Base-by-base conservation (phyloP, 2,329 filamentous ascomycete species). In the Hirsutella thompsonii region DNA sequence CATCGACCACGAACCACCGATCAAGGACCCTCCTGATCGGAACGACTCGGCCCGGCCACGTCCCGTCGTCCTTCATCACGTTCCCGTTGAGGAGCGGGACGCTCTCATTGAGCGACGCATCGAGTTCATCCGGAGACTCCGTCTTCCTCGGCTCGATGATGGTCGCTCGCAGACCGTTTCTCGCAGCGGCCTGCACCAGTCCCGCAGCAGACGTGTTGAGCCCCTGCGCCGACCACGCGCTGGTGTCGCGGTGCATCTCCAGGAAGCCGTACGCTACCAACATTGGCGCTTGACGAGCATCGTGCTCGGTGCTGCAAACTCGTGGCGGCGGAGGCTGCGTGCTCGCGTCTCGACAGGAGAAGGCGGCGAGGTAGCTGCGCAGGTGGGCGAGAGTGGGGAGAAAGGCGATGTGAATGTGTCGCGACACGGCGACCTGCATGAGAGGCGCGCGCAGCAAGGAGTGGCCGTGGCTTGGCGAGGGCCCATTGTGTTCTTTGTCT, bases 181-280 rank as follows among this genome's bases (percentile, higher is more conserved):
- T 63, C 29, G 52, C 51, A 0, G 78, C 79, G 2, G 73, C 68
- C 43, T 86, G 81, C 8, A 84, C 70, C 2, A 83, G 58, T 0
- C 66, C 61, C 2, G 82, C 70, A n/a, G 77, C 66, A 1, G 78
- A 79, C 43, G 69, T 69, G 18, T 74, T 69, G 11, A 89, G 56
- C 0, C 83, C 84, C 58, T 88, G 83, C 0, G 79, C 81, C 39
- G 81, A 87, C 74, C 82, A 88, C 44, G 84, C 80, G 46, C 77
- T 77, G 0, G 80, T 83, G 41, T 74, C 69, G 20, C 74, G 70
- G 55, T 89, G 84, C 34, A 83, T 57, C 18, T 70, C 63, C 14
- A 88, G 53, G 34, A 83, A 68, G 39, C 81, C 79, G 49, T 85
- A 81, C 1, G 83, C 59, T 1, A 85, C 56, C 3, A 87, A 60